Conservation (phyloP, 2,329 filamentous ascomycete genomes). For the Colletotrichum tropicicola region DNA sequence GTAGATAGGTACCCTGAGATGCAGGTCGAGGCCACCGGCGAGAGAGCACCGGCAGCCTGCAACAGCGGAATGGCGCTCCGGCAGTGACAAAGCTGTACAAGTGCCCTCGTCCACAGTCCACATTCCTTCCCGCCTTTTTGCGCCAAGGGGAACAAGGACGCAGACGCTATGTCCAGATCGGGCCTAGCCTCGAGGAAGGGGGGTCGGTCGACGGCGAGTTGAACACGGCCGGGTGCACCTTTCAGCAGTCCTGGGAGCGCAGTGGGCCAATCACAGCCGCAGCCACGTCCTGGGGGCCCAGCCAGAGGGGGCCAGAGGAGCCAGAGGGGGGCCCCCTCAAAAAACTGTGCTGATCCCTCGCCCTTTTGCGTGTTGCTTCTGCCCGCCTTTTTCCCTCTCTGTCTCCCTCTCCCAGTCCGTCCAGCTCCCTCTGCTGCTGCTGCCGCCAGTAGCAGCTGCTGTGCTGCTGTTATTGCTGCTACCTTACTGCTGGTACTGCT, state of each 20-base stretch:
- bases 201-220: not conserved
- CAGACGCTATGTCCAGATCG: not conserved
- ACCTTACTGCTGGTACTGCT: not conserved
- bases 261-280: conserved; percentile 9
- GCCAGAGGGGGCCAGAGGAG: not conserved
- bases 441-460: too few relatives aligned
- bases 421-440: not conserved
- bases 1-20: too few relatives aligned
- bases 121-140: conserved; percentile 20
- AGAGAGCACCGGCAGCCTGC: too few relatives aligned
- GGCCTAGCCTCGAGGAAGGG: conserved; percentile 2
- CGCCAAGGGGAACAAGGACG: conserved; percentile 15
- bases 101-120: not conserved
- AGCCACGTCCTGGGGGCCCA: conserved; percentile 6
- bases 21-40: too few relatives aligned
- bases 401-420: not conserved
- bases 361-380: conserved; percentile 30
- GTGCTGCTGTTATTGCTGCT: too few relatives aligned
- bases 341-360: conserved; percentile 28
- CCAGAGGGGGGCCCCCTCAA: not conserved
- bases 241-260: not conserved
- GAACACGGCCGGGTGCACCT: conserved; percentile 13
- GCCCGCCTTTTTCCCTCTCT: conserved; percentile 33
- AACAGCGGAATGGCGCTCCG: not conserved
- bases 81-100: conserved; percentile 8